Percentiles rank a stretch among this genome's conserved stretches.
Evolutionary conservation across 148 eudicot genomes (phyloP).

Genomic region (Vaccinium macrocarpon): DNA sequence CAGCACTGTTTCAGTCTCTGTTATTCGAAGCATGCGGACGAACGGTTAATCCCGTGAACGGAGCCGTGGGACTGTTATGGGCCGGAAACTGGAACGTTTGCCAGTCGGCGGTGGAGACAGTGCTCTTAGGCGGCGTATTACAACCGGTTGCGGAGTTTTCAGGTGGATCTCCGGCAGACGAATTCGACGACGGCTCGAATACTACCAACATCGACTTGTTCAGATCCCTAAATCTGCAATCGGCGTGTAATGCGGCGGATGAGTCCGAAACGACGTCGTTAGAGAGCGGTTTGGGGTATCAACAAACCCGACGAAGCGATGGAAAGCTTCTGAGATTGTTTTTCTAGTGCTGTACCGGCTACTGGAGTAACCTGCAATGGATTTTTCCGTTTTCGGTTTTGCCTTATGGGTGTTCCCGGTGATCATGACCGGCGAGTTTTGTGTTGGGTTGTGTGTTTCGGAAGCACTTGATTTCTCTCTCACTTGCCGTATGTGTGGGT

Average conservation of each 20-base stretch:
- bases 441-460: not conserved
- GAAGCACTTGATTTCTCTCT: slow-evolving; percentile 1
- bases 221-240: slow-evolving; percentile 21
- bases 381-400: not conserved
- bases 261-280: slow-evolving; percentile 50
- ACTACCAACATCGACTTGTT: slow-evolving; percentile 13
- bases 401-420: not conserved
- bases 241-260: slow-evolving; percentile 17
- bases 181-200: slow-evolving; percentile 10
- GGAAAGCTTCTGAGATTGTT: slow-evolving; percentile 37
- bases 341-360: slow-evolving; percentile 12
- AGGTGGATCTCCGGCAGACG: slow-evolving; percentile 8
- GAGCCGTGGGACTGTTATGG: slow-evolving; percentile 50
- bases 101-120: slow-evolving; percentile 46
- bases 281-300: slow-evolving; percentile 29
- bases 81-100: slow-evolving; percentile 53
- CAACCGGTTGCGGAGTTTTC: slow-evolving; percentile 19
- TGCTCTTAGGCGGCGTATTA: slow-evolving; percentile 41
- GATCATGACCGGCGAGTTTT: slow-evolving; percentile 1
- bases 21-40: slow-evolving; percentile 54
- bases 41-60: slow-evolving; percentile 49
- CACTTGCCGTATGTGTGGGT: not conserved
- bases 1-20: slow-evolving; percentile 53
- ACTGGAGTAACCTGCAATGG: not conserved
- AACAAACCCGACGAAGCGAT: slow-evolving; percentile 14